These are phyloP conservation scores for Protomyces arabidopsidicola DNA, from an alignment of 1,139 yeast genomes.

Conservation along the genomic window DNA sequence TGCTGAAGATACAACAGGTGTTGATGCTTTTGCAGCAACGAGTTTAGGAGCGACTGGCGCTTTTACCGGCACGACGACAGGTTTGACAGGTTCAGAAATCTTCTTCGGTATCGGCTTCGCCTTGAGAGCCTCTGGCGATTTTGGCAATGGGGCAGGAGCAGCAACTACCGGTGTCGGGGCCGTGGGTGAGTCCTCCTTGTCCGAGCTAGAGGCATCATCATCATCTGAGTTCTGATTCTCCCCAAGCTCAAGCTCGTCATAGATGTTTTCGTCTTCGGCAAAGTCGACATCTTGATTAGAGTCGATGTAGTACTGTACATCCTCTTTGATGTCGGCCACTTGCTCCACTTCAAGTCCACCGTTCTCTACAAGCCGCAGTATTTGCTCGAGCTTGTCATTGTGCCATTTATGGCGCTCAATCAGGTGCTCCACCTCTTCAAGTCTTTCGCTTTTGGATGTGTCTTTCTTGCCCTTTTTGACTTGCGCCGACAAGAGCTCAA, in stretches of 20 bases:
- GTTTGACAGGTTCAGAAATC: conserved; percentile 5
- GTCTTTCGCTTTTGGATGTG: conserved; percentile 49
- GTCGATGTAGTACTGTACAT: conserved; percentile 88
- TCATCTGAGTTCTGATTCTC: conserved; percentile 45
- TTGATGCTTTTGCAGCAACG: conserved; percentile 64
- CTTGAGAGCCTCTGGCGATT: conserved; percentile 18
- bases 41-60: conserved; percentile 44
- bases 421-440: conserved; percentile 59
- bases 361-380: conserved; percentile 73
- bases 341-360: conserved; percentile 78
- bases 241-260: conserved; percentile 77
- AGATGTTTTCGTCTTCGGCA: conserved; percentile 89
- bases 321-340: conserved; percentile 77
- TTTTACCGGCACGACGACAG: background rate
- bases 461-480: conserved; percentile 59
- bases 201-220: conserved; percentile 30
- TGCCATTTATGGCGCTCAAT: conserved; percentile 79
- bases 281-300: conserved; percentile 94
- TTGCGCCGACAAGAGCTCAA: conserved; percentile 54
- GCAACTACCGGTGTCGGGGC: conserved; percentile 12
- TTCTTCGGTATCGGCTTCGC: conserved; percentile 7
- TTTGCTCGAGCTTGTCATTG: conserved; percentile 67
- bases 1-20: conserved; percentile 35
- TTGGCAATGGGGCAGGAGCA: background rate
- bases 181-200: conserved; percentile 7